A percentile compares a stretch with the other conserved stretches of the same genome.
Evolutionary conservation across 495 filamentous ascomycete genomes (phyloP).

Genomic region (Xylaria flabelliformis): DNA sequence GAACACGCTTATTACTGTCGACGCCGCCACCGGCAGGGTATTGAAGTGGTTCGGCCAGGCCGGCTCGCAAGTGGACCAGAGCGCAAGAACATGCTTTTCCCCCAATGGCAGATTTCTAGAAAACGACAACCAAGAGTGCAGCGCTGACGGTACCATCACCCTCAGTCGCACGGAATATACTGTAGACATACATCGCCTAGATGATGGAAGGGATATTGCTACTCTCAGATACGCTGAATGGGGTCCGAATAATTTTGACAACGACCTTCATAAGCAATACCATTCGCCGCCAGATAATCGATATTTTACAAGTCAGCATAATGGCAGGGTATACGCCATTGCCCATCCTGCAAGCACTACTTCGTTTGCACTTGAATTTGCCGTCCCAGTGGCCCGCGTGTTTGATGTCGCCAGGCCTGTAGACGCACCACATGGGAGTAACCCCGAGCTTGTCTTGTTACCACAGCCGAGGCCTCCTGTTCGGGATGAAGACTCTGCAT

Average conservation of each 20-base stretch:
- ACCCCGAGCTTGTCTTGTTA: slow-evolving; percentile 74
- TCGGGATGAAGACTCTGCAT: slow-evolving; percentile 58
- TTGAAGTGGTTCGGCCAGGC: slow-evolving; percentile 57
- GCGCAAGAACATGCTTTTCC: slow-evolving; percentile 59
- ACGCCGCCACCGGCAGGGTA: slow-evolving; percentile 81
- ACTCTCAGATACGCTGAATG: slow-evolving; percentile 94
- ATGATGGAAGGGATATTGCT: slow-evolving; percentile 78
- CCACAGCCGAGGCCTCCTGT: slow-evolving; percentile 82
- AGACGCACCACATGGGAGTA: slow-evolving; percentile 61
- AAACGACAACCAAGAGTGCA: slow-evolving; percentile 71
- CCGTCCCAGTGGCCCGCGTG: slow-evolving; percentile 84
- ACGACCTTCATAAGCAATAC: slow-evolving; percentile 86
- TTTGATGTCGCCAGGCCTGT: slow-evolving; percentile 85
- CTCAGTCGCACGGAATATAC: slow-evolving; percentile 88
- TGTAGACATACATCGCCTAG: slow-evolving; percentile 78
- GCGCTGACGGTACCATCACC: slow-evolving; percentile 72
- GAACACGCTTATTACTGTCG: slow-evolving; percentile 84
- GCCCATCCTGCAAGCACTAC: slow-evolving; percentile 32
- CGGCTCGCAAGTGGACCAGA: slow-evolving; percentile 53
- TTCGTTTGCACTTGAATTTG: slow-evolving; percentile 67
- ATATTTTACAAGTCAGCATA: slow-evolving; percentile 85
- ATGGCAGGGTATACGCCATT: slow-evolving; percentile 80
- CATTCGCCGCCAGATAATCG: slow-evolving; percentile 78
- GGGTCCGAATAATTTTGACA: slow-evolving; percentile 90
- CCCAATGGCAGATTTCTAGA: slow-evolving; percentile 64